A percentile compares a stretch with the other conserved stretches of the same genome.
These are phyloP conservation scores for Aspergillus steynii DNA, from an alignment of 495 filamentous ascomycete genomes.

Conservation along the genomic window DNA sequence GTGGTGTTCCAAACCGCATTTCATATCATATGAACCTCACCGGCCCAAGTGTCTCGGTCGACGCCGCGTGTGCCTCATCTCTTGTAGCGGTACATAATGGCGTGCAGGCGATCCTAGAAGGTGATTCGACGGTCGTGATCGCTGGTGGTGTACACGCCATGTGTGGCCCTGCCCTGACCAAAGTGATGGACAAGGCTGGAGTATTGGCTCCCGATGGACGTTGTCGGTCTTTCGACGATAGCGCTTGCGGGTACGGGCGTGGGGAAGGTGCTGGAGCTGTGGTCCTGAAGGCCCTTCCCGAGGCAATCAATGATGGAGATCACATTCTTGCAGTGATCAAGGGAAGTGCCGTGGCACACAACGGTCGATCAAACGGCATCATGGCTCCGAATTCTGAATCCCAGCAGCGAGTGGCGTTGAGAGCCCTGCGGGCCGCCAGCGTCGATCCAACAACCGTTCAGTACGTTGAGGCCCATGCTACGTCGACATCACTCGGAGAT, in stretches of 20 bases:
- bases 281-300: slow-evolving; percentile 30
- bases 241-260: slow-evolving; percentile 32
- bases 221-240: slow-evolving; percentile 36
- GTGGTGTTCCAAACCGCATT: slow-evolving; percentile 33
- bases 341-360: slow-evolving; percentile 28
- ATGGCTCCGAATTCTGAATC: slow-evolving; percentile 35
- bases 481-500: slow-evolving; percentile 44
- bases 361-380: slow-evolving; percentile 38
- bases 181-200: slow-evolving; percentile 29
- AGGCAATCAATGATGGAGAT: slow-evolving; percentile 34
- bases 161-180: slow-evolving; percentile 22
- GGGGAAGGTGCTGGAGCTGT: slow-evolving; percentile 37
- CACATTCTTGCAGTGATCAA: slow-evolving; percentile 36
- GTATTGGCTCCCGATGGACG: slow-evolving; percentile 28
- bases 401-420: slow-evolving; percentile 27
- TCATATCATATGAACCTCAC: slow-evolving; percentile 32
- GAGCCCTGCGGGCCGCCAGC: slow-evolving; percentile 18
- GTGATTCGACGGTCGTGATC: slow-evolving; percentile 23
- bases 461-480: slow-evolving; percentile 49
- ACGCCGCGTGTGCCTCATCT: slow-evolving; percentile 37
- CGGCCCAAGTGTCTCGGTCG: slow-evolving; percentile 32
- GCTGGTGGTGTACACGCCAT: slow-evolving; percentile 28
- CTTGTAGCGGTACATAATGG: slow-evolving; percentile 20
- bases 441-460: slow-evolving; percentile 27
- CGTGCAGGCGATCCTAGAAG: slow-evolving; percentile 7